Evolutionary conservation across 305 asterid species (phyloP).

Genomic region (Rubia tinctorum): DNA sequence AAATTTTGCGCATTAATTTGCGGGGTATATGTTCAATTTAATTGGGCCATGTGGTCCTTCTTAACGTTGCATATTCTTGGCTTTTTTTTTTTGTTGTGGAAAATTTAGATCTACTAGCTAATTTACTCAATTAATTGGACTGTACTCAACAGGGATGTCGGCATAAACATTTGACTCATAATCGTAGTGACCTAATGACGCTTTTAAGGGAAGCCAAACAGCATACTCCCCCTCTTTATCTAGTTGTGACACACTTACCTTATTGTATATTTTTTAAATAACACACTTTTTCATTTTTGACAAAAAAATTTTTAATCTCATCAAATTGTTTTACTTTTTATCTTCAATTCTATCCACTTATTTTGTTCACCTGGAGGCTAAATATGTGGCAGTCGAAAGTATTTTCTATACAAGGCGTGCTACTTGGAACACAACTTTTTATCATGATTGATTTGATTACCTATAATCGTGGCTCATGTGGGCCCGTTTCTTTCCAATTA

Average conservation of each 20-base stretch:
- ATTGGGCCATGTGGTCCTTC: slow-evolving; percentile 11
- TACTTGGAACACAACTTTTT: slow-evolving; percentile 1
- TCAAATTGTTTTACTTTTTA: too few relatives aligned
- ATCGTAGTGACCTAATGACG: neutral
- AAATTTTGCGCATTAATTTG: neutral
- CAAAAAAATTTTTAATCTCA: too few relatives aligned
- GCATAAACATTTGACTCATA: slow-evolving; percentile 6
- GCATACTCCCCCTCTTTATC: too few relatives aligned
- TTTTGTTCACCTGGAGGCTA: too few relatives aligned
- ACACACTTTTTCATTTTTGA: too few relatives aligned
- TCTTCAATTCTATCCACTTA: too few relatives aligned
- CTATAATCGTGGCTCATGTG: neutral
- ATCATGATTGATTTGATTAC: slow-evolving; percentile 15
- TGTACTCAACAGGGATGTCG: neutral
- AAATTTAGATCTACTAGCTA: neutral
- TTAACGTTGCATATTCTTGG: neutral
- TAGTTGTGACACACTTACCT: too few relatives aligned
- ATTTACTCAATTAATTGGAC: neutral
- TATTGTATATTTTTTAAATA: too few relatives aligned
- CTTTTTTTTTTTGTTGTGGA: neutral
- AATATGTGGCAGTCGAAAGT: too few relatives aligned
- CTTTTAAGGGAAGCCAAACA: neutral
- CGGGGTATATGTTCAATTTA: neutral
- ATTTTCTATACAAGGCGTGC: neutral
- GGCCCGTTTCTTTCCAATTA: neutral